These are phyloP conservation scores for Hyaloscypha variabilis DNA, from an alignment of 495 filamentous ascomycete species.

Conservation along the genomic window DNA sequence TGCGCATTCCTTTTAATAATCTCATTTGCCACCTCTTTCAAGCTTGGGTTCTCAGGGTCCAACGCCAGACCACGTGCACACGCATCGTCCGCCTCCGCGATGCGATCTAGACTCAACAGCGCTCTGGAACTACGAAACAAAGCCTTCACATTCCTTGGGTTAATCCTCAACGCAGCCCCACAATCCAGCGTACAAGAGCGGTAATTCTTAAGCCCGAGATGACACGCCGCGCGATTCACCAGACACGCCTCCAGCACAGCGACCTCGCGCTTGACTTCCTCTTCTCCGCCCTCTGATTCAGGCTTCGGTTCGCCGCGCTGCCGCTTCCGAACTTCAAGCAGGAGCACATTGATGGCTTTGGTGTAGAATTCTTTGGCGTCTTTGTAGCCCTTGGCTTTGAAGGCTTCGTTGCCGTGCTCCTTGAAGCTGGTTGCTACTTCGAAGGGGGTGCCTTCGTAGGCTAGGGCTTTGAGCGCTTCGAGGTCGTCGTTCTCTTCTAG, in stretches of 20 bases:
- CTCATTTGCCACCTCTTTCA: conserved; percentile 55
- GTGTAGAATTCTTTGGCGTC: conserved; percentile 92
- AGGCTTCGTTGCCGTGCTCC: conserved; percentile 88
- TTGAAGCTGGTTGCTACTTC: conserved; percentile 82
- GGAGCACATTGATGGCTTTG: conserved; percentile 73
- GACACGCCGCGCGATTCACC: conserved; percentile 84
- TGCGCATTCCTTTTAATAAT: conserved; percentile 52
- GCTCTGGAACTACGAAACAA: conserved; percentile 82
- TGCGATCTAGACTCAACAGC: conserved; percentile 70
- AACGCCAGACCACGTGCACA: conserved; percentile 68
- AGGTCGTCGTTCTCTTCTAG: conserved; percentile 82
- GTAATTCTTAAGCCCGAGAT: conserved; percentile 76
- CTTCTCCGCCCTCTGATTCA: conserved; percentile 39
- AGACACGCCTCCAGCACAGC: conserved; percentile 73
- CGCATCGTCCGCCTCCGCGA: conserved; percentile 76
- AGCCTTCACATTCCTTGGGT: conserved; percentile 81
- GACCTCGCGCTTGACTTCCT: conserved; percentile 57
- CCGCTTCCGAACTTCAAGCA: conserved; percentile 54
- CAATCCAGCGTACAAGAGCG: conserved; percentile 82
- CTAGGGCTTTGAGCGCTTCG: conserved; percentile 84
- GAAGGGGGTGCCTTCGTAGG: conserved; percentile 85
- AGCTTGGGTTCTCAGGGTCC: conserved; percentile 60
- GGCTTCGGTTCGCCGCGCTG: conserved; percentile 34
- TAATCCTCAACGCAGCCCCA: conserved; percentile 74
- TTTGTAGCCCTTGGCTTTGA: conserved; percentile 68